phyloP scores from a whole-genome alignment of 441 rosid genomes.

The Flueggea neowawraea region DNA sequence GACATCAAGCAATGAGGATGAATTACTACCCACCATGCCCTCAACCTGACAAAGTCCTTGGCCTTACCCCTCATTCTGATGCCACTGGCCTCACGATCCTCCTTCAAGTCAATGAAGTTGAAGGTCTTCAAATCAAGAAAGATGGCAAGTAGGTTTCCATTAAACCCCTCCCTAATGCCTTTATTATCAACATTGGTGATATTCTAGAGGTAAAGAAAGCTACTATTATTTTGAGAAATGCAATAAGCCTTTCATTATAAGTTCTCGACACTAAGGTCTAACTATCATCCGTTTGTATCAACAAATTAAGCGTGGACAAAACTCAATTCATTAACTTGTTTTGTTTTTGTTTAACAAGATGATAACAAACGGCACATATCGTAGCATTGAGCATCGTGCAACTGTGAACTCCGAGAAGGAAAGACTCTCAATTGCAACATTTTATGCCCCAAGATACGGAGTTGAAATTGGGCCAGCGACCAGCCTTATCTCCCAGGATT shows the following conservation, averaged over 20 bases:
- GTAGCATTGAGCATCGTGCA: constrained; percentile 29
- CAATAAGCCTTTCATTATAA: too few species aligned
- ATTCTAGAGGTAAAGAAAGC: constrained; percentile 12
- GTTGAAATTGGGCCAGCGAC: constrained; percentile 31
- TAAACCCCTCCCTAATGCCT: constrained; percentile 26
- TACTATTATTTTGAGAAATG: too few species aligned
- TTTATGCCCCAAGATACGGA: constrained; percentile 18
- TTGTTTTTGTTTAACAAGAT: constrained; percentile 5
- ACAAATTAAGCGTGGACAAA: neutral
- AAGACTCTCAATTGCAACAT: constrained; percentile 44
- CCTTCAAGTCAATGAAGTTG: constrained; percentile 37
- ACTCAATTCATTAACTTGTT: neutral
- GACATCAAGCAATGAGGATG: constrained; percentile 39
- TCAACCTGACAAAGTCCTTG: constrained; percentile 21
- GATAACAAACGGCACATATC: constrained; percentile 18
- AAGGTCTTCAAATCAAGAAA: constrained; percentile 42
- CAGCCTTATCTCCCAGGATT: constrained; percentile 20
- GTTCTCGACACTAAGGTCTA: too few species aligned
- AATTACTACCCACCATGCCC: constrained; percentile 55
- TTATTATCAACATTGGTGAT: constrained; percentile 41
- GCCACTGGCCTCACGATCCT: constrained; percentile 23
- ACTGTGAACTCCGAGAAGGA: constrained; percentile 26
- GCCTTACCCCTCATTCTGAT: constrained; percentile 33
- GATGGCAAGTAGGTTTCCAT: constrained; percentile 27
- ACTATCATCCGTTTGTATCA: too few species aligned